These are phyloP conservation scores for Aquilaria malaccensis DNA, from an alignment of 345 rosid species.

Conservation along the genomic window DNA sequence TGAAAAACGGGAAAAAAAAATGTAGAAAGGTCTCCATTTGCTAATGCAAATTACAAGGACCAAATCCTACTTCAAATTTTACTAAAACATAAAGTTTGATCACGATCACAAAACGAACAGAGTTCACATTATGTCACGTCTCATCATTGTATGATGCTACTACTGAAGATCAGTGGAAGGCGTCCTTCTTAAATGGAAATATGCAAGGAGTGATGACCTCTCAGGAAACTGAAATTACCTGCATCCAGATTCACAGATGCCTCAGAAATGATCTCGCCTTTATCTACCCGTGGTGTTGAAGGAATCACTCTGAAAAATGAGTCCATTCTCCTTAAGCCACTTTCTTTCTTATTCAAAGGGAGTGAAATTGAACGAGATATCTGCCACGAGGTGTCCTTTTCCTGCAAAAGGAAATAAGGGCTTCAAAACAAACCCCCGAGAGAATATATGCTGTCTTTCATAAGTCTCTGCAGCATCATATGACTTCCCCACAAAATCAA, in stretches of 20 bases:
- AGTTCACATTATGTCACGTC: not conserved
- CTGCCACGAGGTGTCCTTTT: slow-evolving; percentile 33
- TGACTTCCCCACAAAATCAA: not conserved
- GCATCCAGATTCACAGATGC: slow-evolving; percentile 33
- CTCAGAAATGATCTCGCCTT: slow-evolving; percentile 37
- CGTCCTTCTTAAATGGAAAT: not conserved
- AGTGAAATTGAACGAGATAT: slow-evolving; percentile 83
- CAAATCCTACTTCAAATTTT: no score
- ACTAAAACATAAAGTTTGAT: no score
- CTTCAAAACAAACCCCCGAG: not conserved
- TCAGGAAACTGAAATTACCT: slow-evolving; percentile 25
- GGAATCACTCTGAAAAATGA: slow-evolving; percentile 87
- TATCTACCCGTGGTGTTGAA: slow-evolving; percentile 69
- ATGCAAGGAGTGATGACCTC: no score
- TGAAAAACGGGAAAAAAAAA: no score
- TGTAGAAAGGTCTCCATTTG: no score
- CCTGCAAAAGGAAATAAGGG: slow-evolving; percentile 37
- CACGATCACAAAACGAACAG: no score
- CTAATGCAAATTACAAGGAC: no score
- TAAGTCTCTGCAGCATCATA: no score
- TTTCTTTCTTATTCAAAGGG: slow-evolving; percentile 61
- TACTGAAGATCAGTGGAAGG: no score
- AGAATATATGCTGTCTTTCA: not conserved
- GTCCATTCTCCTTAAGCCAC: slow-evolving; percentile 63
- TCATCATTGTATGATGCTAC: not conserved